Evolutionary conservation across 163 green algal genomes (phyloP), one percentile per base, ranked within the genome.

Genomic region (Volvox carteri): DNA sequence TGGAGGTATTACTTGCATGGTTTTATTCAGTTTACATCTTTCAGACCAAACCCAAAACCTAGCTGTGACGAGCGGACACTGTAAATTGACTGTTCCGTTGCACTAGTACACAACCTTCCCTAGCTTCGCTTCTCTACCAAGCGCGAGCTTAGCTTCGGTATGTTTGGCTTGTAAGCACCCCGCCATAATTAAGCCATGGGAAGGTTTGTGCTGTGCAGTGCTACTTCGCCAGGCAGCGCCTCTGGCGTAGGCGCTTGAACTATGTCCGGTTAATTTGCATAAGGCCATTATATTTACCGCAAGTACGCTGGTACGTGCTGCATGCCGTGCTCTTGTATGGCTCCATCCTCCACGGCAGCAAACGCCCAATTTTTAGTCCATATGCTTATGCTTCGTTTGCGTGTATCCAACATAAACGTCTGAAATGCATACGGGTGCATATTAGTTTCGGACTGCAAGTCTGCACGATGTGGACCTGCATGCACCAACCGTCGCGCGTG

Each of bases 161-260:
- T n/a, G n/a, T n/a, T n/a, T n/a, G n/a, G n/a, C n/a, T n/a, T n/a
- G n/a, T n/a, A n/a, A n/a, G n/a, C n/a, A n/a, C n/a, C n/a, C n/a
- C n/a, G n/a, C n/a, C n/a, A n/a, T n/a, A n/a, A n/a, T n/a, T n/a
- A n/a, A n/a, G n/a, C n/a, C n/a, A n/a, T n/a, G 19, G 8, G 5
- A 65, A 65, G 54, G 54, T 65, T 65, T 65, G 54, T 23, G 54
- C 54, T n/a, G n/a, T n/a, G n/a, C n/a, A n/a, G n/a, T n/a, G n/a
- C n/a, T n/a, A n/a, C n/a, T n/a, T n/a, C n/a, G n/a, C n/a, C n/a
- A n/a, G n/a, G n/a, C n/a, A n/a, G n/a, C n/a, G n/a, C n/a, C n/a
- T 65, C 8, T 11, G 3, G 54, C 54, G 28, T 23, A 28, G 54
- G 54, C 19, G 25, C 54, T 28, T 19, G 54, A 2, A 65, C 54